A percentile compares a stretch with the other conserved stretches of the same genome.
Conservation (phyloP, 208 protist genomes). For the Jaenimonas drosophilae region DNA sequence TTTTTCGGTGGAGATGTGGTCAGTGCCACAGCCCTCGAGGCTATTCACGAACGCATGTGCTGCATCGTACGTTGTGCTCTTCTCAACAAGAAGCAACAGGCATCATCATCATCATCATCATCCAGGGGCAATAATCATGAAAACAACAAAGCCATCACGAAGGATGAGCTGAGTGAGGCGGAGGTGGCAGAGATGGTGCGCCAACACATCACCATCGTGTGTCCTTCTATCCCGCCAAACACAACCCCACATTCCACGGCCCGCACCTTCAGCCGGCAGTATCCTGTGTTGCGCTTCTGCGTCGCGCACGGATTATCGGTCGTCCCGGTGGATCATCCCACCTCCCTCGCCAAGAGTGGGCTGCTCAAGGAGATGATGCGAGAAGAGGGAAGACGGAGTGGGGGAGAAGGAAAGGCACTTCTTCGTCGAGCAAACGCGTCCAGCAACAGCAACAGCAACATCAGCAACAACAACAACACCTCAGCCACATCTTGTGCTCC, state of each 20-base stretch:
- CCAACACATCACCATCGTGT: slow-evolving; percentile 61
- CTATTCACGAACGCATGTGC: slow-evolving; percentile 50
- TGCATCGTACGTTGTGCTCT: slow-evolving; percentile 24
- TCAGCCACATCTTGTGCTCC: no score
- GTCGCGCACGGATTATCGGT: slow-evolving; percentile 44
- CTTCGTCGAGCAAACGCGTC: neutral
- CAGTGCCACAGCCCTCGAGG: slow-evolving; percentile 56
- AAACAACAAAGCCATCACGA: neutral
- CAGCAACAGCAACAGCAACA: neutral
- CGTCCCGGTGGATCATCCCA: slow-evolving; percentile 60
- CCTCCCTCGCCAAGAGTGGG: slow-evolving; percentile 34
- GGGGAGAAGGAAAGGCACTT: no score
- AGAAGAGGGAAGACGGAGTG: neutral
- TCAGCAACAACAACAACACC: no score
- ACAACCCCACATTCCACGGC: slow-evolving; percentile 20
- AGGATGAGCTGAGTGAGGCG: neutral
- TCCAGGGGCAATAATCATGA: no score
- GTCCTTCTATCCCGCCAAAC: slow-evolving; percentile 44
- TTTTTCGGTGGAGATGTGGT: slow-evolving; percentile 83
- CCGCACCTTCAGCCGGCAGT: slow-evolving; percentile 47
- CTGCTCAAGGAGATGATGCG: slow-evolving; percentile 43
- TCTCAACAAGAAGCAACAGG: slow-evolving; percentile 1
- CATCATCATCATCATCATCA: no score
- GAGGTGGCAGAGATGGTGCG: slow-evolving; percentile 15
- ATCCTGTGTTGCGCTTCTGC: slow-evolving; percentile 68